These are phyloP conservation scores for Immersiporthe knoxdaviesiana DNA, from an alignment of 2,329 filamentous ascomycete genomes.

Conservation along the genomic window DNA sequence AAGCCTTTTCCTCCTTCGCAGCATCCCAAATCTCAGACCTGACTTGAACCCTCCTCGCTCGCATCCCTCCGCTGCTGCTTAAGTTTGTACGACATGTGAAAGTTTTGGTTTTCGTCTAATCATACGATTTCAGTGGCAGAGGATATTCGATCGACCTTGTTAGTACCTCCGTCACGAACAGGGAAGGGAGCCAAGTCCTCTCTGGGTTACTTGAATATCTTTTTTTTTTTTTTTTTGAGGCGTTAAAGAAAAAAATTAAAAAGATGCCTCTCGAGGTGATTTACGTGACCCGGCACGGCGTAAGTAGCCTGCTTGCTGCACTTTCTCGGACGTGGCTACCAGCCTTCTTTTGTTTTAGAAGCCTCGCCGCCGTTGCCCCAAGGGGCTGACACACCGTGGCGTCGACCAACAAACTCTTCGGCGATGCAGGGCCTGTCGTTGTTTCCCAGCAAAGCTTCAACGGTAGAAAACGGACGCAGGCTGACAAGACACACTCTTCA, in stretches of 20 bases:
- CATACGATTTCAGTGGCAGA: background rate
- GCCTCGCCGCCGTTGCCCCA: background rate
- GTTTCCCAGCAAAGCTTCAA: conserved; percentile 3
- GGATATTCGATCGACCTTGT: background rate
- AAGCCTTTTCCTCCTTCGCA: background rate
- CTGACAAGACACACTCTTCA: conserved; percentile 20
- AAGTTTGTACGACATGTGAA: background rate
- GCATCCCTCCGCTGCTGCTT: background rate
- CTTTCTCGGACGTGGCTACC: conserved; percentile 26
- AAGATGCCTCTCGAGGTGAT: conserved; percentile 70
- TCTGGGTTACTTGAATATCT: no score
- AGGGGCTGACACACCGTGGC: conserved; percentile 13
- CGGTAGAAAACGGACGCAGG: conserved; percentile 21
- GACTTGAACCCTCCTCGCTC: background rate
- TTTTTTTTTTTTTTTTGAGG: no score
- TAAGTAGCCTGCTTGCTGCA: conserved; percentile 48
- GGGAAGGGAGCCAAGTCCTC: background rate
- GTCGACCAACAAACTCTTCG: conserved; percentile 10
- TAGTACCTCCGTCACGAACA: background rate
- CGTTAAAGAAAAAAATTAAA: no score
- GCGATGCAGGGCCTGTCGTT: conserved; percentile 1
- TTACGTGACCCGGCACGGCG: conserved; percentile 75
- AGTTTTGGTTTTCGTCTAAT: background rate
- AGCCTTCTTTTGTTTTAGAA: background rate
- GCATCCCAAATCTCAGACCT: background rate